Percentiles rank a stretch among this genome's conserved stretches.
phyloP scores from a whole-genome alignment of 306 rosid species.

The Pterocarpus macrocarpus region DNA sequence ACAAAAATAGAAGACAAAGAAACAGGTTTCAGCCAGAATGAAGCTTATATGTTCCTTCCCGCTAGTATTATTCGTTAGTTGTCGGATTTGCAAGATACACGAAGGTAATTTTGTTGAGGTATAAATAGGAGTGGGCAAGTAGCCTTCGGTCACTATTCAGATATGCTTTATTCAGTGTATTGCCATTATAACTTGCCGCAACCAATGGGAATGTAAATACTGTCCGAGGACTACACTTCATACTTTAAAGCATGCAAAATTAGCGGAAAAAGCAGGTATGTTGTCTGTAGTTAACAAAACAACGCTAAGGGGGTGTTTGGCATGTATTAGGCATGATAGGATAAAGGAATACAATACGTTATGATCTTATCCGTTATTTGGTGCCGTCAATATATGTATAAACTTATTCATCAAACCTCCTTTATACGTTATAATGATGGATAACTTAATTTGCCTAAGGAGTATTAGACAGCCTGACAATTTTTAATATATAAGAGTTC shows the following conservation, averaged over 20 bases:
- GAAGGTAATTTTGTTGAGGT: constrained; percentile 31
- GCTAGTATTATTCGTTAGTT: constrained; percentile 13
- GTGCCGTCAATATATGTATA: too few species aligned
- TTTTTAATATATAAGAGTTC: too few species aligned
- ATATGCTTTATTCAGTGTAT: neutral
- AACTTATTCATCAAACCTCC: too few species aligned
- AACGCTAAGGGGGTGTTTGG: too few species aligned
- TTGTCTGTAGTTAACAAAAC: constrained; percentile 19
- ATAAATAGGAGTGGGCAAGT: constrained; percentile 11
- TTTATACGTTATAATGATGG: too few species aligned
- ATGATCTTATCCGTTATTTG: too few species aligned
- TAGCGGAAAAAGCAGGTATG: neutral
- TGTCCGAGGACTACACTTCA: neutral
- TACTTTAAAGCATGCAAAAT: neutral
- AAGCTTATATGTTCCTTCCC: constrained; percentile 40
- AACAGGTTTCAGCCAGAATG: constrained; percentile 33
- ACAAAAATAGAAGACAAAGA: constrained; percentile 24
- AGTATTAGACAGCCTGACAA: too few species aligned
- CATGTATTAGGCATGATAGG: too few species aligned
- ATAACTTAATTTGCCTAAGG: too few species aligned
- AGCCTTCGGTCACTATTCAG: neutral
- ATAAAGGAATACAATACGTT: too few species aligned
- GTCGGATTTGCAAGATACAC: constrained; percentile 35
- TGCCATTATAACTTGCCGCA: constrained; percentile 30
- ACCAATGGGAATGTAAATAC: neutral